Base-by-base conservation (phyloP, 768 basidiomycete genomes). In the Suillus fuscotomentosus region DNA sequence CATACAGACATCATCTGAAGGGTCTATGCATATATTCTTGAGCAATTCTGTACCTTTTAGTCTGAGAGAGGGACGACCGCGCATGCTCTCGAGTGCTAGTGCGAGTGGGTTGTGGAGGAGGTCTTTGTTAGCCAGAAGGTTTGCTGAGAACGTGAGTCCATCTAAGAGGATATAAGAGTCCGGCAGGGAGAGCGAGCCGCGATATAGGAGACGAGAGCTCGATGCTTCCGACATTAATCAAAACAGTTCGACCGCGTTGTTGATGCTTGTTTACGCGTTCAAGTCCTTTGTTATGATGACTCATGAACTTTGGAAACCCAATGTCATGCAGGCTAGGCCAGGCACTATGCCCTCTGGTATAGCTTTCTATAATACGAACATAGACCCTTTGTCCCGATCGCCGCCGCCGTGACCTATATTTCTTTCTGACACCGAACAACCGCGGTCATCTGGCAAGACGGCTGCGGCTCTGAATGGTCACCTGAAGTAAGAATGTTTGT, bases 131-230 rank as follows among this genome's bases (percentile, higher is more conserved):
- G 55, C 60, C 43, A 82, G 81, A 5, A 87, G 71, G 0, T 80
- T 80, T 1, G 85, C 81, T 3, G 83, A 81, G 70, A 93, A 92
- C 2, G 88, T 88, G 22, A 93, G 72, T 7, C 91, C 91, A 69
- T 93, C 91, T 41, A 93, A 84, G 3, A 83, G 77, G 24, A 92
- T 77, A 57, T 89, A 78, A 0, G 91, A 92, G 69, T 91, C 91
- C 7, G 89, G 88, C 0, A 92, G 73, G 2, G 89, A 87, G 10
- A 93, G 80, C 0, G 90, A 84, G 27, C 51, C 51, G 2, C 51
- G 51, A 31, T 53, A 53, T 8, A 53, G 15, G 27, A 53, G 51
- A 31, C 51, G 51, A 31, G 51, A 53, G 27, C 51, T 53, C 27
- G 51, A 53, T 15, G 51, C 51, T 53, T 53, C 51, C 31, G 51